A percentile compares a stretch with the other conserved stretches of the same genome.
These are phyloP conservation scores for Citrus medica DNA, from an alignment of 345 rosid genomes.

Conservation along the genomic window DNA sequence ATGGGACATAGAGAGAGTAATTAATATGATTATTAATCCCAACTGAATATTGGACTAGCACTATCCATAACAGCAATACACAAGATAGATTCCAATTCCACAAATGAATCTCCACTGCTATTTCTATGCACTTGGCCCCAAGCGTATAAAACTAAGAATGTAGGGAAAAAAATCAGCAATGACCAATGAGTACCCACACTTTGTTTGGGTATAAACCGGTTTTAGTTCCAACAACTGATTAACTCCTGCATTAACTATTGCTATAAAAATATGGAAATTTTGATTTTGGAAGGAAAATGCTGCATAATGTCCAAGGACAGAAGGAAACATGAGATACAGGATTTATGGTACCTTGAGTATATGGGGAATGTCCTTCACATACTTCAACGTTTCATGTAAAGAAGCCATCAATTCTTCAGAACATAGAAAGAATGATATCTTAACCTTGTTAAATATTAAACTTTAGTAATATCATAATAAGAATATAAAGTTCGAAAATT, in stretches of 20 bases:
- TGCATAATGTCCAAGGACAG: constrained; percentile 1
- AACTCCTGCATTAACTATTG: background rate
- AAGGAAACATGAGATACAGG: constrained; percentile 1
- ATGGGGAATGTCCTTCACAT: constrained; percentile 77
- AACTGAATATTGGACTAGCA: background rate
- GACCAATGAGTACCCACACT: background rate
- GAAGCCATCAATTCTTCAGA: constrained; percentile 85
- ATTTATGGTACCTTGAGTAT: constrained; percentile 61
- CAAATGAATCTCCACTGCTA: background rate
- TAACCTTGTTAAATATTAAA: constrained; percentile 37
- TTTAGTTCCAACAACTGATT: background rate
- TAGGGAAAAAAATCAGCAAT: background rate
- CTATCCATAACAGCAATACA: background rate
- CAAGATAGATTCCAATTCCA: constrained; percentile 1
- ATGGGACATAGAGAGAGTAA: background rate
- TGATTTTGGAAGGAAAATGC: background rate
- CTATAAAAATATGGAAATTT: background rate
- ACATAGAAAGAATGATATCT: constrained; percentile 84
- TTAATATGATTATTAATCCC: background rate
- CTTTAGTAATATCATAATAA: background rate
- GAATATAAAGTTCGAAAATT: background rate
- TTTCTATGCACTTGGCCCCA: background rate
- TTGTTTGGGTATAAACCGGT: background rate
- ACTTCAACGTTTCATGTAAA: constrained; percentile 76
- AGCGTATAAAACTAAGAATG: background rate